phyloP scores from a whole-genome alignment of 2,329 filamentous ascomycete genomes.

The Venturia oleaginea region DNA sequence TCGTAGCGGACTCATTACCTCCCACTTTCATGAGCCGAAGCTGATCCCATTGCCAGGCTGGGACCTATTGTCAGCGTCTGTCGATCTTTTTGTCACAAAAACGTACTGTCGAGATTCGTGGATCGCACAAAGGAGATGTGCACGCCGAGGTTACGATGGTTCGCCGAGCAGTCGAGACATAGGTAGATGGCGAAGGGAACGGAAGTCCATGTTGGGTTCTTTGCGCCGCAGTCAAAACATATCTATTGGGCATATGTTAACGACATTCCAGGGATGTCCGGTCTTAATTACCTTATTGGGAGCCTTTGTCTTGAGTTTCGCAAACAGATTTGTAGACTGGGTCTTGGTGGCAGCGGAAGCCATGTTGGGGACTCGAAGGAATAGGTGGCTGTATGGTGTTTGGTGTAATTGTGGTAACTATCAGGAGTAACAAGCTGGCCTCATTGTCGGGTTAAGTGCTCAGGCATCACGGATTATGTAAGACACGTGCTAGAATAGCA shows the following conservation, averaged over 20 bases:
- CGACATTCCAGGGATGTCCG: slow-evolving; percentile 8
- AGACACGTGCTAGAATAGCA: neutral
- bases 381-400: neutral
- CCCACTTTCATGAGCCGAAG: slow-evolving; percentile 96
- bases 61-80: neutral
- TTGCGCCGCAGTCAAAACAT: slow-evolving; percentile 96
- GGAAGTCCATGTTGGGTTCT: slow-evolving; percentile 97
- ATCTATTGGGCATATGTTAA: slow-evolving; percentile 45
- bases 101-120: slow-evolving; percentile 89
- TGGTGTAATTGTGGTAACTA: neutral
- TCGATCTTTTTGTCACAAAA: neutral
- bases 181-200: slow-evolving; percentile 96
- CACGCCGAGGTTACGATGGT: slow-evolving; percentile 94
- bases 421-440: neutral
- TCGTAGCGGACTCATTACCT: slow-evolving; percentile 94
- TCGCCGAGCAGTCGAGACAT: slow-evolving; percentile 93
- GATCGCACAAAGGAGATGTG: slow-evolving; percentile 99
- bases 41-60: slow-evolving; percentile 95
- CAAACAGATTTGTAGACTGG: slow-evolving; percentile 94
- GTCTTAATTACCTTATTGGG: slow-evolving; percentile 70
- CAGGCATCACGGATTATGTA: neutral
- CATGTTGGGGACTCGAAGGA: neutral
- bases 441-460: neutral
- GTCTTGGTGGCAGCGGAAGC: slow-evolving; percentile 64
- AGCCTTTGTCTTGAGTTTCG: slow-evolving; percentile 88